phyloP scores from a whole-genome alignment of 257 asterid species.

The Paraleonurus japonicus region DNA sequence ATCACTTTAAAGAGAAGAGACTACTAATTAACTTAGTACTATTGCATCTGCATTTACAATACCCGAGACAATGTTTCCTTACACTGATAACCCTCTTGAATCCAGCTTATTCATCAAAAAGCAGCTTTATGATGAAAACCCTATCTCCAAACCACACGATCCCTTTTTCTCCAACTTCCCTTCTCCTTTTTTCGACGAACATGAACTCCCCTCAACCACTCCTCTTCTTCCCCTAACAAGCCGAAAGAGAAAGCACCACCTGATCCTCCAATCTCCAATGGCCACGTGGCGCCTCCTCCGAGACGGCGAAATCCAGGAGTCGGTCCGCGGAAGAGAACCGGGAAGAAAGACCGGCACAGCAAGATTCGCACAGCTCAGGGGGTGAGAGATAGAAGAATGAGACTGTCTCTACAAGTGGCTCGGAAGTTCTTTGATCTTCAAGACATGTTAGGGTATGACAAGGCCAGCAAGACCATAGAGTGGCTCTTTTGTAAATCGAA shows the following conservation, averaged over 20 bases:
- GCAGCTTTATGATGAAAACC: constrained; percentile 33
- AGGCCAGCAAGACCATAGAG: constrained; percentile 76
- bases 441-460: constrained; percentile 73
- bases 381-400: constrained; percentile 65
- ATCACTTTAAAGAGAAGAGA: not conserved
- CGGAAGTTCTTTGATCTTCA: constrained; percentile 76
- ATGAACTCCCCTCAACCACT: too few species aligned
- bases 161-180: constrained; percentile 38
- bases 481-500: constrained; percentile 67
- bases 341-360: constrained; percentile 71
- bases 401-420: constrained; percentile 65
- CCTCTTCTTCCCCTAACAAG: too few species aligned
- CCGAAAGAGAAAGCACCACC: not conserved
- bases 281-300: not conserved
- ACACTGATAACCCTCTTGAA: constrained; percentile 32
- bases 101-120: constrained; percentile 26
- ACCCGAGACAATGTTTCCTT: constrained; percentile 39
- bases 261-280: not conserved
- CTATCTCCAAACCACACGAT: constrained; percentile 13
- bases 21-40: too few species aligned
- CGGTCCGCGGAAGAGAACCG: constrained; percentile 39
- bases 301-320: too few species aligned
- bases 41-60: not conserved
- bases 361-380: constrained; percentile 81
- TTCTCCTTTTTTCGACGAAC: constrained; percentile 50